These are phyloP conservation scores for Cercospora sp. DNA, from an alignment of 2,329 filamentous ascomycete species.

Conservation along the genomic window DNA sequence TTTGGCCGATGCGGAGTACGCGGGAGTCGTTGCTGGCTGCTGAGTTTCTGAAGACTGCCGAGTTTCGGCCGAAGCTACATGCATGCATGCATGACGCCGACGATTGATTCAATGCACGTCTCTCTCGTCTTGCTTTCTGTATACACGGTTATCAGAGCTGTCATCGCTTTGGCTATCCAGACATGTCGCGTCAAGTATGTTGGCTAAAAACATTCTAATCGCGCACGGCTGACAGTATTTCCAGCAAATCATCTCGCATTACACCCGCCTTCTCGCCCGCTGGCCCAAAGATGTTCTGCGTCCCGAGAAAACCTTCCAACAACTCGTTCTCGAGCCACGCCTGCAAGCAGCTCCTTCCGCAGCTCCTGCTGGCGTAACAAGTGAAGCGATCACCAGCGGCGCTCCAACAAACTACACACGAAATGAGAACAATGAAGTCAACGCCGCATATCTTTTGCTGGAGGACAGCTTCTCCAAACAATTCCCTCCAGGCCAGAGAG, in stretches of 20 bases:
- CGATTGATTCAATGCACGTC: background rate
- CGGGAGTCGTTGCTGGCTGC: conserved; percentile 6
- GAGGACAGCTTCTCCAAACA: conserved; percentile 58
- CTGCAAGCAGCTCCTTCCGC: conserved; percentile 37
- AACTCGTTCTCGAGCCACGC: conserved; percentile 47
- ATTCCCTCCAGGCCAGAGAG: conserved; percentile 50
- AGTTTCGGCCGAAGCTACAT: background rate
- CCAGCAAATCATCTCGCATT: conserved; percentile 47
- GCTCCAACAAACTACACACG: conserved; percentile 5
- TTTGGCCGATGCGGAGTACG: conserved; percentile 2
- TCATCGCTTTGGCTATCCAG: background rate
- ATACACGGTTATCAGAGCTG: background rate
- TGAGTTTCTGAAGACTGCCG: background rate
- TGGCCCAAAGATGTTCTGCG: conserved; percentile 56
- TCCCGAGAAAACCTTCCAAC: conserved; percentile 49
- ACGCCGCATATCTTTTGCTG: conserved; percentile 61
- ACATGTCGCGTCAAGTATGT: conserved; percentile 11
- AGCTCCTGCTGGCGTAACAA: conserved; percentile 17
- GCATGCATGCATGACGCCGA: conserved; percentile 12
- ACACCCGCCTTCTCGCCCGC: conserved; percentile 51
- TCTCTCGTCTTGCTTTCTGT: background rate
- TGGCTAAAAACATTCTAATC: background rate
- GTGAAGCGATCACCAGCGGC: background rate
- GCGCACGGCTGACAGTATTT: background rate
- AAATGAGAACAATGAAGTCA: conserved; percentile 52